These are phyloP conservation scores for Orbilia ellipsospora DNA, from an alignment of 2,329 filamentous ascomycete genomes.

Conservation along the genomic window DNA sequence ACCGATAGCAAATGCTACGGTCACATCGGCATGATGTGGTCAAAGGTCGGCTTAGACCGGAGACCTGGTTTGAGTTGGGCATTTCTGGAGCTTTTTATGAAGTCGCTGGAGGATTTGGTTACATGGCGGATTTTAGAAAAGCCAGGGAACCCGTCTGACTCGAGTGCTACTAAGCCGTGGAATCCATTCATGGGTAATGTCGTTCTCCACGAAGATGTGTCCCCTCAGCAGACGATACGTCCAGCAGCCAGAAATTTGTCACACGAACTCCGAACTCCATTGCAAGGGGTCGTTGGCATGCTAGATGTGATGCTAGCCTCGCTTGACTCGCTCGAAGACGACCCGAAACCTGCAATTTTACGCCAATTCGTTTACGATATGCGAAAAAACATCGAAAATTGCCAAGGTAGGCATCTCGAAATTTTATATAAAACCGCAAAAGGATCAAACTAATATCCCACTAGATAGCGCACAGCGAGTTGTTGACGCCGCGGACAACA, in stretches of 20 bases:
- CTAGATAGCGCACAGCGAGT: constrained; percentile 76
- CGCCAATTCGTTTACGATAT: constrained; percentile 70
- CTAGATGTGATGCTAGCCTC: constrained; percentile 80
- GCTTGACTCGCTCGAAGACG: constrained; percentile 45
- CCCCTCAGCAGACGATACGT: constrained; percentile 73
- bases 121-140: constrained; percentile 70
- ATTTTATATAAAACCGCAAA: constrained; percentile 11
- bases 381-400: constrained; percentile 76
- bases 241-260: constrained; percentile 78
- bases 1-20: constrained; percentile 74
- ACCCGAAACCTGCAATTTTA: constrained; percentile 62
- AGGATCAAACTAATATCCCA: constrained; percentile 31
- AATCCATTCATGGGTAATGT: constrained; percentile 62
- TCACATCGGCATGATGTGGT: constrained; percentile 79
- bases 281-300: constrained; percentile 82
- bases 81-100: constrained; percentile 75
- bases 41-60: constrained; percentile 69
- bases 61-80: constrained; percentile 71
- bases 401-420: constrained; percentile 68
- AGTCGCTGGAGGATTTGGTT: constrained; percentile 76
- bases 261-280: constrained; percentile 77
- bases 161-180: constrained; percentile 58
- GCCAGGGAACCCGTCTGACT: constrained; percentile 60
- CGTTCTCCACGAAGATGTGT: constrained; percentile 69
- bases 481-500: constrained; percentile 79